Base-by-base conservation (phyloP, 768 basidiomycete species). In the Suillus subalutaceus region DNA sequence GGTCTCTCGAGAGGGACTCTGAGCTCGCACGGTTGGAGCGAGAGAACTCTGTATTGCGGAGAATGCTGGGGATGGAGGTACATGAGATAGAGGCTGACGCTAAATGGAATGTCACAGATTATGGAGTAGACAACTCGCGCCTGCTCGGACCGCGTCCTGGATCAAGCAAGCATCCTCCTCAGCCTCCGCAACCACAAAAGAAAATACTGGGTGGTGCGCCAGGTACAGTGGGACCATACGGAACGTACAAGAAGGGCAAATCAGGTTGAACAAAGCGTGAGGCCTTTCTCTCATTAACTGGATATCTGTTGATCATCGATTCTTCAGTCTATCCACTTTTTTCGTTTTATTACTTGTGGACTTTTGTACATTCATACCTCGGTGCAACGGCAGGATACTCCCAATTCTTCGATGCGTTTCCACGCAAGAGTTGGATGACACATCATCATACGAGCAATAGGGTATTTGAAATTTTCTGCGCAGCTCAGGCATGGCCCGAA, bases 1-100 rank as follows among this genome's bases (percentile, higher is more conserved):
- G 89, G 81, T 89, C 93, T 1, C 76, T 99, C 68, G 93, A 96
- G 72, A 83, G 96, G 67, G 97, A 99, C 75, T 90, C 89, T 72
- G 97, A 99, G 79, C 86, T 99, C 3, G 86, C 88, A 40, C 84
- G 95, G 61, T 80, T 99, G 48, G 90, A 96, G 78, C 86, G 84
- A 69, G 97, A 99, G 82, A 99, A 99, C 74, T 85, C 86, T 62
- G 85, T 92, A 69, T 79, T 99, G 68, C 84, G 90, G 71, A 83
- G 87, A 65, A 80, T 99, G 81, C 75, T 94, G 67, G 88, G 86
- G 1, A 76, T 89, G 20, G 79, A 79, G 0, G 70, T 80, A 8
- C 69, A 63, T 30, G 76, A 74, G 50, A 63, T 62, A 26, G 32
- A 61, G 26, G 64, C 46, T 18, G 43, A 56, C 2, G 12, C 18